Conservation (phyloP, 441 rosid genomes). For the Melastoma candidum region DNA sequence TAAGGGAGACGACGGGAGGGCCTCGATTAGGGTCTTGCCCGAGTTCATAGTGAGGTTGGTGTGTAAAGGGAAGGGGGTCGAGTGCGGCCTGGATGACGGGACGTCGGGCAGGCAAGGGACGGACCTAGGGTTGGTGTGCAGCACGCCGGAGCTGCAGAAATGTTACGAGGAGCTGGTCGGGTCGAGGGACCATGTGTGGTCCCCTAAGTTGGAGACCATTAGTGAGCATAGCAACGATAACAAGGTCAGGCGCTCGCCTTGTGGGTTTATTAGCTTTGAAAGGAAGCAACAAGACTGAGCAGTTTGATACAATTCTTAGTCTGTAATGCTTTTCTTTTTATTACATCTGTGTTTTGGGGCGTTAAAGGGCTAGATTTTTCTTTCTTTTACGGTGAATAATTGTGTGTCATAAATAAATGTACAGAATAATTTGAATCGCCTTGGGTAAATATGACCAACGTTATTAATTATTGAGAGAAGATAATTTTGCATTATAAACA, state of each 20-base stretch:
- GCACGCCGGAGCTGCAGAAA: slow-evolving; percentile 87
- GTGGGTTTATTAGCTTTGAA: slow-evolving; percentile 44
- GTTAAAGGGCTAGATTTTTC: too few relatives aligned
- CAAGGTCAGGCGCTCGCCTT: slow-evolving; percentile 50
- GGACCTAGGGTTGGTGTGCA: slow-evolving; percentile 36
- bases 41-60: slow-evolving; percentile 47
- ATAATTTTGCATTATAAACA: too few relatives aligned
- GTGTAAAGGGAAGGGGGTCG: slow-evolving; percentile 11
- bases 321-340: too few relatives aligned
- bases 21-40: slow-evolving; percentile 58
- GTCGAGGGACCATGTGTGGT: slow-evolving; percentile 62
- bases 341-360: too few relatives aligned
- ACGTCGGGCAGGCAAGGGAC: background rate
- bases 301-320: background rate
- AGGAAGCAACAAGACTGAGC: slow-evolving; percentile 32
- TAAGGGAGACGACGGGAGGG: slow-evolving; percentile 41
- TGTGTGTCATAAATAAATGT: too few relatives aligned
- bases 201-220: slow-evolving; percentile 79
- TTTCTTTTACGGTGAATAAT: too few relatives aligned
- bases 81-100: background rate
- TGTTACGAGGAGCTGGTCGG: slow-evolving; percentile 73
- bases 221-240: slow-evolving; percentile 25
- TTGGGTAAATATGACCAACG: too few relatives aligned
- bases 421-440: too few relatives aligned
- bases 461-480: too few relatives aligned